Percentiles rank a stretch among this genome's conserved stretches.
These are phyloP conservation scores for Dactylonectria macrodidyma DNA, from an alignment of 2,329 filamentous ascomycete species.

Conservation along the genomic window DNA sequence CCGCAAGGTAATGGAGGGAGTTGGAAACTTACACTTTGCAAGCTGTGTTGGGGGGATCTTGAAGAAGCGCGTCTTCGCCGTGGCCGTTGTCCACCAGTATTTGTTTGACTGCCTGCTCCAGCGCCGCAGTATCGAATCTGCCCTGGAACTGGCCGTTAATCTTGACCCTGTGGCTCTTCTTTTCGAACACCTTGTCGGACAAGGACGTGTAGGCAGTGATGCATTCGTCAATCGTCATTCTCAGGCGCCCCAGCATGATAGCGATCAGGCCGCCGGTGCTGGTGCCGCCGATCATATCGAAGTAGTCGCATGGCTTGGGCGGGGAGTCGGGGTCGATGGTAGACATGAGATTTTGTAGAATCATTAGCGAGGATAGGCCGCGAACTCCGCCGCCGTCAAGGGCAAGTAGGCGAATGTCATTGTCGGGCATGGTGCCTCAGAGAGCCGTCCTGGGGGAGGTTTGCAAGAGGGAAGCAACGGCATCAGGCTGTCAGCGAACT, in stretches of 20 bases:
- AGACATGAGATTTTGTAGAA: too few species aligned
- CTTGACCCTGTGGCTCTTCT: background rate
- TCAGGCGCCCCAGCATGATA: conserved; percentile 60
- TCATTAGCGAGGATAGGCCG: too few species aligned
- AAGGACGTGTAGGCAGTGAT: background rate
- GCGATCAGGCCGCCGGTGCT: conserved; percentile 56
- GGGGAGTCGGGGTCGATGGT: too few species aligned
- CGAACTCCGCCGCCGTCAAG: too few species aligned
- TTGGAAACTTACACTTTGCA: conserved; percentile 7
- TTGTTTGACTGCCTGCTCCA: conserved; percentile 1
- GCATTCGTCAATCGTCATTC: conserved; percentile 54
- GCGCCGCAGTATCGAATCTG: background rate
- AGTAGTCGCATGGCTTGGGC: background rate
- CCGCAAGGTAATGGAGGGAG: background rate
- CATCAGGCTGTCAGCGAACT: too few species aligned
- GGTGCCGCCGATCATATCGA: background rate
- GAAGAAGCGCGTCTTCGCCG: background rate
- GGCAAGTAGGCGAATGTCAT: too few species aligned
- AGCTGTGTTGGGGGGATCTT: background rate
- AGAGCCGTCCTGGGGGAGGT: too few species aligned
- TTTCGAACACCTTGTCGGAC: background rate
- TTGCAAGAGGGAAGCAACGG: too few species aligned
- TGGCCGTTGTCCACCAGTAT: conserved; percentile 3
- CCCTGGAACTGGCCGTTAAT: conserved; percentile 4
- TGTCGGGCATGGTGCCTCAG: too few species aligned